Base-by-base conservation (phyloP, 1,284 basidiomycete genomes). In the Grifola frondosa region DNA sequence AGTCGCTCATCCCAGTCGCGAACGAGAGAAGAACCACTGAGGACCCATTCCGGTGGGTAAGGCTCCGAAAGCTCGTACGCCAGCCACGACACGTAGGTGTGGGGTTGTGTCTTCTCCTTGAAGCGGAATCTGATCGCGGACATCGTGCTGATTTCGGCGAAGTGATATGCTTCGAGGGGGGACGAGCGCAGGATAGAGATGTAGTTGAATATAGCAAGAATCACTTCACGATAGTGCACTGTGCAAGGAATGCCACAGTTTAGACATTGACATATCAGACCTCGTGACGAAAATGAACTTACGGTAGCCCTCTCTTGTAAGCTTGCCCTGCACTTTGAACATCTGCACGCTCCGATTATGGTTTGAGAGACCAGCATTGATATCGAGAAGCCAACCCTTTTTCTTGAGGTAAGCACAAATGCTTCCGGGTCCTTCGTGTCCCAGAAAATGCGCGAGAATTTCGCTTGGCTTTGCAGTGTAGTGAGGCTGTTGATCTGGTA, bases 341-440 rank as follows among this genome's bases (percentile, higher is more conserved):
- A 80, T 73, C 44, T 76, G 74, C 46, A 82, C 81, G 17, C 75
- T 75, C 29, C 68, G 63, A 10, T 76, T 74, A 16, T 62, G 64
- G 28, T 73, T 67, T 1, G 66, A 68, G 1, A 67, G 61, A 7
- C 77, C 77, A 5, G 80, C 75, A 32, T 70, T 69, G 32, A 87
- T 67, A 21, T 66, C 64, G 46, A 82, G 76, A 42, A 77, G 74
- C 81, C 82, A 85, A 8, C 83, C 82, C 49, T 75, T 69, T 50
- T 71, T 67, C 66, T 86, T 86, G 46, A 88, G 67, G 57, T 77
- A 78, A 0, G 78, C 77, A 35, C 80, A 69, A 37, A 84, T 64
- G 10, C 80, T 83, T 2, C 84, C 84, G 19, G 72, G 69, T 4
- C 84, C 83, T 61, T 88, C 84, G 60, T 88, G 84, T 0, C 83